Evolutionary conservation across 148 eudicot species (phyloP), one percentile per base, ranked within the genome.

Genomic region (Persicaria tinctoria): DNA sequence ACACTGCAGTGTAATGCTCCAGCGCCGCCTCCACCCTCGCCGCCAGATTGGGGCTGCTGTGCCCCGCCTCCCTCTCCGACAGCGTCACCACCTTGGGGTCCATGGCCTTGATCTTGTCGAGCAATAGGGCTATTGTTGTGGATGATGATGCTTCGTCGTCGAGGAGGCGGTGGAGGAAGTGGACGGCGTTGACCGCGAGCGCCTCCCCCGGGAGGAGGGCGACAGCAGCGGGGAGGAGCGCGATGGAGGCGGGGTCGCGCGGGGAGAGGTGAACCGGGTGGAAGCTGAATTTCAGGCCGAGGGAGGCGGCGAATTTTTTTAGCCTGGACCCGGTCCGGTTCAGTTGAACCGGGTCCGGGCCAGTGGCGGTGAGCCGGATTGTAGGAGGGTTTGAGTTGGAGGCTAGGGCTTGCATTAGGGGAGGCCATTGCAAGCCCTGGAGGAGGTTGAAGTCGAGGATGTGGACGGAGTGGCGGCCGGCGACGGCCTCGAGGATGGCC

Each of bases 361-460:
- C 98, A 0, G 88, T 83, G 13, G 93, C 98, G 6, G 97, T 91
- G 77, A 93, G 84, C 1, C 95, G 81, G 6, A 93, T 84, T 0
- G 70, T 75, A 0, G 97, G 97, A 1, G 84, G 66, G 17, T 73
- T 79, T 50, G 70, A 46, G 11, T 80, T 55, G 51, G 86, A 89
- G 11, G 85, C 88, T 3, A 93, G 55, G 16, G 97, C 93, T 56
- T 88, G 97, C 84, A 93, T 81, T 2, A 93, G 74, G 0, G 93
- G 98, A 5, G 98, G 98, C 98, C 98, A 93, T 51, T 93, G 98
- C 6, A 94, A 88, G 13, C 98, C 98, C 74, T 93, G 97, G 90
- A 88, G 86, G 82, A 89, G 85, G 76, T 93, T 85, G 80, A 93
- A 91, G 64, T 93, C 98, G 2, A 93, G 76, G 76, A 93, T 85